Evolutionary conservation across 164 flowering plant species (phyloP).

Genomic region (Aristolochia contorta): DNA sequence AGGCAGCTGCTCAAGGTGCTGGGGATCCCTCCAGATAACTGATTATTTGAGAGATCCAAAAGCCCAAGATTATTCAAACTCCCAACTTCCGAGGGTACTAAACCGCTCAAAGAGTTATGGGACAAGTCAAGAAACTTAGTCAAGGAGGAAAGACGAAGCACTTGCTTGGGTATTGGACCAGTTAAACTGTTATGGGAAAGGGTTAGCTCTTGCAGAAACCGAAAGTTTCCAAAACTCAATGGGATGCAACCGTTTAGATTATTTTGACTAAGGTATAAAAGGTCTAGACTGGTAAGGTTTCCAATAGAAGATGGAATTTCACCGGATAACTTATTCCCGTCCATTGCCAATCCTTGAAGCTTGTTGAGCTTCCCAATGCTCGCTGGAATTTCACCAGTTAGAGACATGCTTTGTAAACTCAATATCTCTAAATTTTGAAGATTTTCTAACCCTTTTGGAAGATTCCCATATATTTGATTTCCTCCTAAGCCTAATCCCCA

Average conservation of each 20-base stretch:
- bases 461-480: neutral
- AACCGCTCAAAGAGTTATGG: slow-evolving; percentile 15
- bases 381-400: slow-evolving; percentile 2
- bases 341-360: neutral
- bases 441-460: slow-evolving; percentile 1
- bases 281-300: neutral
- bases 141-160: neutral
- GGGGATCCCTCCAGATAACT: slow-evolving; percentile 24
- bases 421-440: neutral
- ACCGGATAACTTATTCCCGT: neutral
- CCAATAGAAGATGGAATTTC: slow-evolving; percentile 4
- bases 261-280: neutral
- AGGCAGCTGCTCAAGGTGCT: slow-evolving; percentile 12
- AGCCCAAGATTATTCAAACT: neutral
- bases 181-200: neutral
- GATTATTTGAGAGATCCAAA: slow-evolving; percentile 18
- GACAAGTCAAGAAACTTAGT: neutral
- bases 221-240: neutral
- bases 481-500: neutral
- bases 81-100: slow-evolving; percentile 20
- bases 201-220: neutral
- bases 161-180: neutral
- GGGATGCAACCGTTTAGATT: slow-evolving; percentile 2
- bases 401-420: neutral
- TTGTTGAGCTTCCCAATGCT: neutral